Conservation (phyloP, 2,329 filamentous ascomycete genomes). For the Hortaea sp. region DNA sequence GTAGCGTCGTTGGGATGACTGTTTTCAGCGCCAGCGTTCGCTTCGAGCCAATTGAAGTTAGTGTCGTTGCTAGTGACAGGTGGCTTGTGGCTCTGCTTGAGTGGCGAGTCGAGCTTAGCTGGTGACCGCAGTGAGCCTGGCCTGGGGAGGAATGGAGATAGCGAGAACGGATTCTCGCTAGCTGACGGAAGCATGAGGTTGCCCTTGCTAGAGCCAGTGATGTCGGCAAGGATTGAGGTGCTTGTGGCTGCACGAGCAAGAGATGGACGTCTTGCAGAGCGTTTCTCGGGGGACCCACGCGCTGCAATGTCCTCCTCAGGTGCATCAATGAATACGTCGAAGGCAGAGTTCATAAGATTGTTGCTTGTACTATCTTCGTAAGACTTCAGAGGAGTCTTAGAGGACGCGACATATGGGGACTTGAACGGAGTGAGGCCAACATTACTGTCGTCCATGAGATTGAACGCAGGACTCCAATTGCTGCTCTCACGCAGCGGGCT, state of each 20-base stretch:
- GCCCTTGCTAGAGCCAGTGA: slow-evolving; percentile 47
- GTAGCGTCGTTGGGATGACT: slow-evolving; percentile 5
- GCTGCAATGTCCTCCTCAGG: slow-evolving; percentile 32
- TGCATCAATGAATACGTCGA: slow-evolving; percentile 50
- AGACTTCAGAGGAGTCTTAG: slow-evolving; percentile 26
- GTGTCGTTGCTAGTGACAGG: slow-evolving; percentile 6
- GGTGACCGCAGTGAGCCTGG: slow-evolving; percentile 15
- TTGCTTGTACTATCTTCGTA: slow-evolving; percentile 14
- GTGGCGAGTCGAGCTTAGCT: slow-evolving; percentile 21
- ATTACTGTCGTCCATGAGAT: slow-evolving; percentile 52
- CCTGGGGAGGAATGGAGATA: slow-evolving; percentile 23
- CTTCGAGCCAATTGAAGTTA: slow-evolving; percentile 21
- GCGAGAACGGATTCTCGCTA: slow-evolving; percentile 17
- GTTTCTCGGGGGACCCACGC: slow-evolving; percentile 59
- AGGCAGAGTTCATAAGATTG: slow-evolving; percentile 27
- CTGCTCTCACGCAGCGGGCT: slow-evolving; percentile 42
- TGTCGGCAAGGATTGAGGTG: slow-evolving; percentile 51
- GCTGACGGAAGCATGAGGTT: slow-evolving; percentile 22
- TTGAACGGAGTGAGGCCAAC: slow-evolving; percentile 37
- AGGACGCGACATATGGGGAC: slow-evolving; percentile 19
- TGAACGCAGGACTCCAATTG: slow-evolving; percentile 59
- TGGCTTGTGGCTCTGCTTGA: slow-evolving; percentile 21
- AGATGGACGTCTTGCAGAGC: slow-evolving; percentile 48
- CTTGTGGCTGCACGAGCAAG: slow-evolving; percentile 55
- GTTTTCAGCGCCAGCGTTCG: slow-evolving; percentile 14